Base-by-base conservation (phyloP, 345 rosid genomes). In the Rubroshorea leprosula region DNA sequence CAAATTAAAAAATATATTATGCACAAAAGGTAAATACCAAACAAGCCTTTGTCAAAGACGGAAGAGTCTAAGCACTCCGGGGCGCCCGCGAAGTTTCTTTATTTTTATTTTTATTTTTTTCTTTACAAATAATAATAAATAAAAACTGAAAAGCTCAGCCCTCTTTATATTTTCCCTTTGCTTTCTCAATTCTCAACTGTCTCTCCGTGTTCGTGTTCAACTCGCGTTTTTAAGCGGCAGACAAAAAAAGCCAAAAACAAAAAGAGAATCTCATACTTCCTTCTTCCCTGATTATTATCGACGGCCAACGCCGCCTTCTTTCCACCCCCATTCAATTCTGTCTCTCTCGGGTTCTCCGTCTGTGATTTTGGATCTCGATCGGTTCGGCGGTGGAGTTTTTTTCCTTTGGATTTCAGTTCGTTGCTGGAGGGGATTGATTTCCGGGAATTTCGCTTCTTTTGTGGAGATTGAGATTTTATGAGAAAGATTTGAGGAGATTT, bases 151-250 rank as follows among this genome's bases (percentile, higher is more conserved):
- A 57, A 25, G 39, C 18, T 6, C 16, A 10, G 47, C 48, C 49
- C 15, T 49, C 25, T 47, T 20, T 25, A 29, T 38, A 35, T 1
- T 6, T 8, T 54, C 23, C 20, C 18, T 0, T 15, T 39, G n/a
- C n/a, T n/a, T 39, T 31, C 43, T 27, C 45, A n/a, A 11, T 19
- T 55, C 72, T 62, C 72, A 84, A 84, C 87, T 65, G 83, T 76
- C 75, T 56, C 67, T 64, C 80, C 89, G 83, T 72, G 87, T 81
- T 27, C 58, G 72, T 65, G n/a, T n/a, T n/a, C n/a, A n/a, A n/a
- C 74, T 79, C 83, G 85, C 83, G 84, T 77, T 55, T 61, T 53
- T 23, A 54, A 35, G 41, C 41, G 60, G 68, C 64, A 58, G 75
- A 61, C 70, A 9, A 9, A 10, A 13, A 13, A 35, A n/a, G n/a